Evolutionary conservation across 371 early-diverging fungal species (phyloP), one percentile per base, ranked within the genome.

Genomic region (Rhizomucor miehei): DNA sequence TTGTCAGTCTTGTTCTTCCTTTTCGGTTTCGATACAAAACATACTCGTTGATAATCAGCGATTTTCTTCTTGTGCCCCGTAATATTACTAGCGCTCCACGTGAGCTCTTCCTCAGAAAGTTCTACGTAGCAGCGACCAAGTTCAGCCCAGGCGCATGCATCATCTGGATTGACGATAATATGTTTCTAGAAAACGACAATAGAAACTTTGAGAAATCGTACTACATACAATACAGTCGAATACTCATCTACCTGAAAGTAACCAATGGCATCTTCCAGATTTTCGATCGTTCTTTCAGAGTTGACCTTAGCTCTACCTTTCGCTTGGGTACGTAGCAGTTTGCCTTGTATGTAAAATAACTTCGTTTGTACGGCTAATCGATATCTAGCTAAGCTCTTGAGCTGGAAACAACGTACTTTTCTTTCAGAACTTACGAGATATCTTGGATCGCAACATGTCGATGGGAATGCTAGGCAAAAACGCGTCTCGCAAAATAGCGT

Each of bases 11-110:
- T 6, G 16, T 17, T 23, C 34, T 12, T 6, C 16, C 35, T 5
- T 5, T 35, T 23, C 29, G 38, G 41, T 3, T 23, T 44, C 44
- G 13, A 5, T 44, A 1, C 49, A 16, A 36, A 36, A 14, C 66
- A 63, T 56, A 82, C 83, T 67, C 57, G 75, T 62, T 90, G 91
- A 52, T 78, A 80, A 35, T 72, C 73, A 1, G 75, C 67, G 16
- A 90, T 86, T 10, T 74, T 56, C 3, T 57, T 57, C 23, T 66
- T 73, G 45, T 79, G 76, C 1, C 62, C 65, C 17, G 52, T 60
- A 44, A 90, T 84, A 37, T 86, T 82, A 9, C 64, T 62, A 0
- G 91, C 89, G 58, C 79, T 88, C 77, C 85, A 87, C 8, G 73
- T 72, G 37, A 90, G 54, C 29, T 80, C 79, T 57, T 88, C 89